These are phyloP conservation scores for Mallotus japonicus DNA, from an alignment of 441 rosid species.

Conservation along the genomic window DNA sequence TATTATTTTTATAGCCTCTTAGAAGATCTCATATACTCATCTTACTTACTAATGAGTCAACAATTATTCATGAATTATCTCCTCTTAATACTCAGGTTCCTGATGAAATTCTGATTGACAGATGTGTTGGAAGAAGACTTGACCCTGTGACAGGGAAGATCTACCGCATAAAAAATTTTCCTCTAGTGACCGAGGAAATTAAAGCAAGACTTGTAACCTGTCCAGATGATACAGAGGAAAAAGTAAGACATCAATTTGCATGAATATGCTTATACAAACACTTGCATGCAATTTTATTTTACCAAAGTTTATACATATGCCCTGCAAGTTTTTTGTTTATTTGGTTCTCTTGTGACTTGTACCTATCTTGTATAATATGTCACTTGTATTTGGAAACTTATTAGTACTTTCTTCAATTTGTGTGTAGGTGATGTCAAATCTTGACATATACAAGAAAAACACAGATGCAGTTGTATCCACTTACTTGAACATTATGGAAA, in stretches of 20 bases:
- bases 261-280: neutral
- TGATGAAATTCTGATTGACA: slow-evolving; percentile 81
- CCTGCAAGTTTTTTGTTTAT: too few species aligned
- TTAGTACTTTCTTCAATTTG: slow-evolving; percentile 13
- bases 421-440: slow-evolving; percentile 65
- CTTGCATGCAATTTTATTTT: neutral
- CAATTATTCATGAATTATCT: slow-evolving; percentile 21
- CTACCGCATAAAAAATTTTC: slow-evolving; percentile 68
- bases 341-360: too few species aligned
- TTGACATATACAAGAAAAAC: slow-evolving; percentile 78
- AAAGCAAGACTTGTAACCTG: slow-evolving; percentile 71
- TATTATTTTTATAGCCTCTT: neutral
- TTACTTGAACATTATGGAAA: slow-evolving; percentile 53
- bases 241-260: slow-evolving; percentile 34
- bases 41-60: slow-evolving; percentile 9
- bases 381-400: slow-evolving; percentile 17
- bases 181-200: slow-evolving; percentile 67
- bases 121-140: slow-evolving; percentile 88
- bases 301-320: neutral
- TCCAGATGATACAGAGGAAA: slow-evolving; percentile 86
- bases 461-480: slow-evolving; percentile 61
- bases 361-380: neutral
- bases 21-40: neutral
- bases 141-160: slow-evolving; percentile 79
- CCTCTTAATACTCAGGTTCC: slow-evolving; percentile 68